phyloP scores from a whole-genome alignment of 108 stramenopile species.

The Epithemia pelagica region DNA sequence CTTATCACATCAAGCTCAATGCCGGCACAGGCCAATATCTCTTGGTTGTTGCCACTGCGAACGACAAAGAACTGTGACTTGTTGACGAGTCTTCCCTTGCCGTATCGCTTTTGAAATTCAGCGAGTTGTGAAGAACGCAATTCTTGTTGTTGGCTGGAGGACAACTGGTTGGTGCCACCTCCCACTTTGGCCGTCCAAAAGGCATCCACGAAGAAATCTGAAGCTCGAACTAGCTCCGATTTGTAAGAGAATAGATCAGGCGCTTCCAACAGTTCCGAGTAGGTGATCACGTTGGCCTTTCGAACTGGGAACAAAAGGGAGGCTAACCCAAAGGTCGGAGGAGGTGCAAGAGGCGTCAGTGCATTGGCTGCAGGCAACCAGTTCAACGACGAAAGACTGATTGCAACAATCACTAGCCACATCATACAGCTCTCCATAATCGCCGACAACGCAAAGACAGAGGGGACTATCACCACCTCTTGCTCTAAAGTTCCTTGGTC shows the following conservation, averaged over 20 bases:
- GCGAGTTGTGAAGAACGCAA: constrained; percentile 47
- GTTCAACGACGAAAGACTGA: too few relatives aligned
- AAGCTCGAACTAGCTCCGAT: constrained; percentile 26
- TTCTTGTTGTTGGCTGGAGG: constrained; percentile 29
- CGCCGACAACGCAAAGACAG: too few relatives aligned
- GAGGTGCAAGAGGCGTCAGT: not conserved
- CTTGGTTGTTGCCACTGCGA: constrained; percentile 7
- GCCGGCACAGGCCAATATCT: constrained; percentile 61
- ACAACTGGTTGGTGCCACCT: constrained; percentile 43
- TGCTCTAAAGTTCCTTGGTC: too few relatives aligned
- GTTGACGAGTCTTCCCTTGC: constrained; percentile 25
- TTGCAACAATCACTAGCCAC: too few relatives aligned
- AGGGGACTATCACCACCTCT: too few relatives aligned
- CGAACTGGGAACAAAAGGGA: constrained; percentile 11
- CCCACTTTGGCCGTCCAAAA: constrained; percentile 77
- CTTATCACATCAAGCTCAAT: constrained; percentile 50
- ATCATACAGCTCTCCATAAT: too few relatives aligned
- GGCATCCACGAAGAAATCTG: constrained; percentile 71
- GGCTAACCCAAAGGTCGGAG: constrained; percentile 9
- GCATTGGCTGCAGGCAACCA: too few relatives aligned
- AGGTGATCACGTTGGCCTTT: not conserved
- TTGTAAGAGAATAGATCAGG: not conserved
- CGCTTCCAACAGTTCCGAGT: not conserved
- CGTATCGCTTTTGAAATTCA: constrained; percentile 74
- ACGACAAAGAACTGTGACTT: constrained; percentile 36